Evolutionary conservation across 75 land plant species (phyloP).

Genomic region (Isoetes taiwanensis): DNA sequence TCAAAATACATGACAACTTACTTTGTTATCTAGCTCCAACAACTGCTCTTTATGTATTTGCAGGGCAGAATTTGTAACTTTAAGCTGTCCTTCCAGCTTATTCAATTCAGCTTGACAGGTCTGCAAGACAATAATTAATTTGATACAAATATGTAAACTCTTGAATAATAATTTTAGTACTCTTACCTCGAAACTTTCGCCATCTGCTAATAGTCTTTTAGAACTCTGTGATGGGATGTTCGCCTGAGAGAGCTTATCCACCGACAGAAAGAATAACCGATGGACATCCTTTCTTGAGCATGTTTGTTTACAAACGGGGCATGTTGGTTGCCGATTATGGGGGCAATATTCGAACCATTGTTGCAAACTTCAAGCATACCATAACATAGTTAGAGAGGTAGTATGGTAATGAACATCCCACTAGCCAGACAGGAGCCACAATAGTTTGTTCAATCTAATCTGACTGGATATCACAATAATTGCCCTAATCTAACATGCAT

Average conservation of each 20-base stretch:
- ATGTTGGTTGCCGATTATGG: constrained; percentile 38
- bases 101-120: too few species aligned
- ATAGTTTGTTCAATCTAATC: too few species aligned
- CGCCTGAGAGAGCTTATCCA: constrained; percentile 21
- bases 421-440: too few species aligned
- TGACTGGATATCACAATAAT: too few species aligned
- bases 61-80: constrained; percentile 20
- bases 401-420: too few species aligned
- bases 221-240: constrained; percentile 8
- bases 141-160: too few species aligned
- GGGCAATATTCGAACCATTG: constrained; percentile 91
- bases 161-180: too few species aligned
- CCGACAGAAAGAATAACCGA: constrained; percentile 80
- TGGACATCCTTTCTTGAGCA: constrained; percentile 30
- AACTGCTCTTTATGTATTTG: constrained; percentile 31
- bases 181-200: constrained; percentile 7
- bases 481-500: too few species aligned
- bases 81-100: constrained; percentile 44
- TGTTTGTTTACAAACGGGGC: constrained; percentile 81
- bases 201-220: not conserved
- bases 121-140: too few species aligned
- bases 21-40: constrained; percentile 43
- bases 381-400: too few species aligned
- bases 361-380: constrained; percentile 37
- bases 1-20: constrained; percentile 6